Percentiles rank a stretch among this genome's conserved stretches.
Evolutionary conservation across 768 basidiomycete genomes (phyloP).

Genomic region (Kwoniella shandongensis): DNA sequence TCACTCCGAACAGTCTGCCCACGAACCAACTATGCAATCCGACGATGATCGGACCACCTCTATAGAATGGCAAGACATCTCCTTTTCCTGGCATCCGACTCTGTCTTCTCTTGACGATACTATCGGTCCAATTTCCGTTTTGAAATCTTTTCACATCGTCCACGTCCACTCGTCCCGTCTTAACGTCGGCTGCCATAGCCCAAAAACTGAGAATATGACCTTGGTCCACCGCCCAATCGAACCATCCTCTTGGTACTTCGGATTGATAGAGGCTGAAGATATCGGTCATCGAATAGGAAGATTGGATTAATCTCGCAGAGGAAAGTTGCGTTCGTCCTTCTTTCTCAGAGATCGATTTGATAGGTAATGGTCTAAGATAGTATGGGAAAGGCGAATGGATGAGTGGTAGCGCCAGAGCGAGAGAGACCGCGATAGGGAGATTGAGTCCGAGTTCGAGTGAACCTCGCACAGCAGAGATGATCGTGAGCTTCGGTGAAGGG

Average conservation of each 20-base stretch:
- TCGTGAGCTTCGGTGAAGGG: neutral
- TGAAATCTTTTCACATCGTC: slow-evolving; percentile 20
- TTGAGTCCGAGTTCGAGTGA: slow-evolving; percentile 6
- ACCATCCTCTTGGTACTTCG: neutral
- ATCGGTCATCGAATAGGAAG: slow-evolving; percentile 1
- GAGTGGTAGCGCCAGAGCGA: slow-evolving; percentile 3
- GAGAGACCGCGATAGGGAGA: slow-evolving; percentile 5
- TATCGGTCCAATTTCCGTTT: slow-evolving; percentile 10
- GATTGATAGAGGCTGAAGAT: neutral
- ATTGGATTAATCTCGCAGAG: neutral
- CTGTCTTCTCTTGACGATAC: slow-evolving; percentile 8
- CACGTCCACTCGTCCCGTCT: slow-evolving; percentile 12
- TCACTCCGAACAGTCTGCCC: slow-evolving; percentile 11
- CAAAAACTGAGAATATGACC: slow-evolving; percentile 13
- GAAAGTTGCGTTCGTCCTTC: slow-evolving; percentile 1
- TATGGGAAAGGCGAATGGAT: neutral
- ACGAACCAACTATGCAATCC: slow-evolving; percentile 19
- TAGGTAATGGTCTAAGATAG: slow-evolving; percentile 1
- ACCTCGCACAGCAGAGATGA: slow-evolving; percentile 4
- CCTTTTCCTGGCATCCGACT: slow-evolving; percentile 10
- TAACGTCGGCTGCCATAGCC: slow-evolving; percentile 14
- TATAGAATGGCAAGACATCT: slow-evolving; percentile 15
- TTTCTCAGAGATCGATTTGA: neutral
- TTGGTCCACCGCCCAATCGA: slow-evolving; percentile 1
- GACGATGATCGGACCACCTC: slow-evolving; percentile 17